A percentile compares a stretch with the other conserved stretches of the same genome.
These are phyloP conservation scores for Cryphonectria nitschkei DNA, from an alignment of 2,329 filamentous ascomycete species.

Conservation along the genomic window DNA sequence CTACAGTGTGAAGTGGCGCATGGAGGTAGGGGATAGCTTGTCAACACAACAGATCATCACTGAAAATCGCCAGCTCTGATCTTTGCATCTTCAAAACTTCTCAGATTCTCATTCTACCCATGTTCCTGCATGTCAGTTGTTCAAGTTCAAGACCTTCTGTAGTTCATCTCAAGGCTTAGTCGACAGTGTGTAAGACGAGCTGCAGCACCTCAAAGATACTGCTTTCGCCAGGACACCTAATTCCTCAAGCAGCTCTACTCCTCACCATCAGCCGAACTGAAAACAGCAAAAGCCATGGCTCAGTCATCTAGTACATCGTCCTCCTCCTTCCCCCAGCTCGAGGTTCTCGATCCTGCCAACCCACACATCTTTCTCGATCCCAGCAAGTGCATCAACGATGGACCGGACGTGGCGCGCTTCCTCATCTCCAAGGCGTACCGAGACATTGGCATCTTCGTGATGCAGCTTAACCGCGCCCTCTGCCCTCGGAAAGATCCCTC, in stretches of 20 bases:
- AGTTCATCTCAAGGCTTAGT: neutral
- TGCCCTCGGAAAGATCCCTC: constrained; percentile 64
- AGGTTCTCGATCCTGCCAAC: constrained; percentile 51
- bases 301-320: neutral
- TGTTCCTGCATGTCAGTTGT: neutral
- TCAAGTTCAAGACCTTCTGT: neutral
- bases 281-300: neutral
- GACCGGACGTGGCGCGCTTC: constrained; percentile 79
- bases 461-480: constrained; percentile 88
- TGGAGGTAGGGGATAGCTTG: neutral
- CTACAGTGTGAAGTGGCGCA: neutral
- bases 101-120: neutral
- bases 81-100: neutral
- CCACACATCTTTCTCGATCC: constrained; percentile 68
- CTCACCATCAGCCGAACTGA: neutral
- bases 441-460: constrained; percentile 83
- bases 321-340: constrained; percentile 43
- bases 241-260: neutral
- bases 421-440: constrained; percentile 80
- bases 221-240: neutral
- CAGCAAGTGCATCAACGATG: constrained; percentile 81
- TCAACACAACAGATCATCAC: neutral
- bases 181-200: neutral
- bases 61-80: neutral
- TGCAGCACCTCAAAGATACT: neutral